Evolutionary conservation across 2,329 filamentous ascomycete genomes (phyloP), one percentile per base, ranked within the genome.

Genomic region (Alternaria panax): DNA sequence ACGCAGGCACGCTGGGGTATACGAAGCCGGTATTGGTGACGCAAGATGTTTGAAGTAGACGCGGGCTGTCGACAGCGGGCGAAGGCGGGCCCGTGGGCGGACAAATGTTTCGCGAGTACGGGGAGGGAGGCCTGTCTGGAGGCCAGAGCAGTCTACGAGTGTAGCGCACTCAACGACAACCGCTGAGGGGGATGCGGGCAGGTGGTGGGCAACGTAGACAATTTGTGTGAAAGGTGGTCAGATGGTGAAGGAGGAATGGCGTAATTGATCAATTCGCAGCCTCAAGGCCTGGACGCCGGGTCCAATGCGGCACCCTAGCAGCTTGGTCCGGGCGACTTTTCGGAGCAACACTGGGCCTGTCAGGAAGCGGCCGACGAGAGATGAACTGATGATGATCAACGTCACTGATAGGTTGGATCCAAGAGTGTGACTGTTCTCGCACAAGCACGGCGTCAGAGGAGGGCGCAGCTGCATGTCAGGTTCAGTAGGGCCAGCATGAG

Each of bases 261-360:
- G 57, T 51, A 42, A 57, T 38, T 36, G 46, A 28, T 32, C 52
- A 45, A 54, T 45, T 51, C 42, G 61, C 42, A 60, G 61, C 59
- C 61, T 59, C 55, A 53, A 30, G 47, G 55, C 52, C 56, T 59
- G 59, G 54, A 20, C 43, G 60, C 54, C 51, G 52, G 57, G 51
- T 59, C 45, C 38, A 47, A 20, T 41, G 41, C 41, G 51, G 54
- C 51, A 61, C 57, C 57, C 62, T 59, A 47, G 62, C 61, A 64
- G 60, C 60, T 58, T 58, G 60, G 65, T 57, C 61, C 59, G 64
- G 60, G 57, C 62, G 60, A 65, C 45, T 66, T 59, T 45, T 53
- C 53, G 63, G 59, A 61, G 57, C 59, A 56, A 51, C 59, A 47
- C 45, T 54, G 47, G 61, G 65, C 63, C 60, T 54, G 62, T 59